Percentiles rank a stretch among this genome's conserved stretches.
phyloP scores from a whole-genome alignment of 768 basidiomycete species.

The Leucosporidium yakuticum region DNA sequence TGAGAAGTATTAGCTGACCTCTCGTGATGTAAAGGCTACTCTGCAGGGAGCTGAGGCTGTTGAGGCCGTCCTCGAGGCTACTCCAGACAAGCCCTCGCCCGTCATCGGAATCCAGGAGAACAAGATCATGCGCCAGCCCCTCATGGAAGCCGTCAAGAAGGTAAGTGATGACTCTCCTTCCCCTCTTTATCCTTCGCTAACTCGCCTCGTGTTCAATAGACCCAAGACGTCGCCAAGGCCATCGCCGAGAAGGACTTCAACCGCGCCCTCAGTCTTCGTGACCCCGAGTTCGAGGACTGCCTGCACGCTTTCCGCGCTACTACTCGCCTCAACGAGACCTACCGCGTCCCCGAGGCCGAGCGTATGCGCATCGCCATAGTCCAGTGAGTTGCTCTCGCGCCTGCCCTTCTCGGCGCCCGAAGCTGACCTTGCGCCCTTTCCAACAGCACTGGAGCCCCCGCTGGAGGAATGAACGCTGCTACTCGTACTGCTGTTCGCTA shows the following conservation, averaged over 20 bases:
- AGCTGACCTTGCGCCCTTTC: background rate
- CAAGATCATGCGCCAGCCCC: constrained; percentile 82
- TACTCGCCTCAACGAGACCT: constrained; percentile 56
- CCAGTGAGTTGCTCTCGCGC: constrained; percentile 38
- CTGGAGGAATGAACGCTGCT: constrained; percentile 98
- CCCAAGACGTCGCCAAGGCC: constrained; percentile 73
- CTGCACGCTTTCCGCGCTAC: constrained; percentile 77
- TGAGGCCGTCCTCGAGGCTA: constrained; percentile 74
- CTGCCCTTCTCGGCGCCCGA: background rate
- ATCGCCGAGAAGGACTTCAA: constrained; percentile 77
- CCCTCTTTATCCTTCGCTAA: background rate
- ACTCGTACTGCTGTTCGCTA: constrained; percentile 90
- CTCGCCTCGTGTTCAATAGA: constrained; percentile 49
- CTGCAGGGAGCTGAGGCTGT: constrained; percentile 95
- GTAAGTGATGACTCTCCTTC: constrained; percentile 47
- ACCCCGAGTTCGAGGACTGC: constrained; percentile 83
- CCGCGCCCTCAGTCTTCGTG: constrained; percentile 78
- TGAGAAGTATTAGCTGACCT: background rate
- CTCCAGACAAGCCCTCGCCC: constrained; percentile 84
- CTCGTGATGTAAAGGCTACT: constrained; percentile 60
- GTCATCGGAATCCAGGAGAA: constrained; percentile 97
- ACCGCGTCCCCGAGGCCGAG: constrained; percentile 52
- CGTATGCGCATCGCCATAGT: constrained; percentile 48
- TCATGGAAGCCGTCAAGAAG: constrained; percentile 88
- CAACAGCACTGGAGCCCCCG: constrained; percentile 83